phyloP scores from a whole-genome alignment of 495 filamentous ascomycete genomes.

The Penicillium silybi region DNA sequence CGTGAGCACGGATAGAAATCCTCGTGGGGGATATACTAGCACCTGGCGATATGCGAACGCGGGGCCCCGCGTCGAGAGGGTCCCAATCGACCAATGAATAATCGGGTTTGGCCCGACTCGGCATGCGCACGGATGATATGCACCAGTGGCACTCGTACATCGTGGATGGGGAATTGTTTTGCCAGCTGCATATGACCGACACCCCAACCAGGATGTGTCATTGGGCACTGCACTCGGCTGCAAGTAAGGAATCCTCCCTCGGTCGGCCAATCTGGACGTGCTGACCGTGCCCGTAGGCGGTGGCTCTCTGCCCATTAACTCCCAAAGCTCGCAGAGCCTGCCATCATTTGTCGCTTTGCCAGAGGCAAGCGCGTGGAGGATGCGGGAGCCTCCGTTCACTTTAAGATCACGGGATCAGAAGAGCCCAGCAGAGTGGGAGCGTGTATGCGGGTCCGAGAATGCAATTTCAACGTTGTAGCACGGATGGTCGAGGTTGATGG shows the following conservation, averaged over 20 bases:
- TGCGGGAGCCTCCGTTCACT: constrained; percentile 39
- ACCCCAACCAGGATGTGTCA: constrained; percentile 20
- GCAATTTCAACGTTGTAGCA: constrained; percentile 43
- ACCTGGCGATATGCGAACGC: constrained; percentile 30
- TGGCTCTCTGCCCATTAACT: constrained; percentile 30
- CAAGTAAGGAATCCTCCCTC: constrained; percentile 24
- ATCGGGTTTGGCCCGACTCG: constrained; percentile 7
- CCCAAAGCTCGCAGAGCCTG: constrained; percentile 15
- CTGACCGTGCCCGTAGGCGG: constrained; percentile 14
- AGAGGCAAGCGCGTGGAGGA: constrained; percentile 28
- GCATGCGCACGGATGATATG: constrained; percentile 16
- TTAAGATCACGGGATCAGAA: constrained; percentile 43
- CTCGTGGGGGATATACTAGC: constrained; percentile 9
- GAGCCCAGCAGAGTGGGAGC: constrained; percentile 39
- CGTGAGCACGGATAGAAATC: constrained; percentile 1
- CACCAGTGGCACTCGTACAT: constrained; percentile 12
- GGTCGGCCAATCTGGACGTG: constrained; percentile 31
- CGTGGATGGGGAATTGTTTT: constrained; percentile 17
- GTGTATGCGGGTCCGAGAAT: constrained; percentile 41
- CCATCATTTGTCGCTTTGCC: constrained; percentile 40
- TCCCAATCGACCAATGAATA: constrained; percentile 19
- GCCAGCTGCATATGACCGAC: constrained; percentile 35
- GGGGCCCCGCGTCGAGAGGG: constrained; percentile 24
- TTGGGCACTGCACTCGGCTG: constrained; percentile 30
- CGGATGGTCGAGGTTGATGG: constrained; percentile 5